phyloP scores from a whole-genome alignment of 495 filamentous ascomycete species.

The Penicillium crystallinum region DNA sequence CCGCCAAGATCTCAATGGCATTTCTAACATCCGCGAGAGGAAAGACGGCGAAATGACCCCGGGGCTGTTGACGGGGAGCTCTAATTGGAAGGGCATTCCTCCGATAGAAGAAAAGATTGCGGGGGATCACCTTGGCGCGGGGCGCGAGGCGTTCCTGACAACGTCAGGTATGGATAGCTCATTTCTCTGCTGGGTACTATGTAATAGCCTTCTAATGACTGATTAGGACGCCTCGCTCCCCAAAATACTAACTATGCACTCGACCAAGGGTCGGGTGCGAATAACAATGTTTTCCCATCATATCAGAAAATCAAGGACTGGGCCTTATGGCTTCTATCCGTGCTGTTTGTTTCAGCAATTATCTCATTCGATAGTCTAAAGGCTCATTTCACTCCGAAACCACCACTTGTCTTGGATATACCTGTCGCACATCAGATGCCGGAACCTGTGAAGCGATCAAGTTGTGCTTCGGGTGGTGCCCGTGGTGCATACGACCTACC shows the following conservation, averaged over 20 bases:
- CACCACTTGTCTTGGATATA: neutral
- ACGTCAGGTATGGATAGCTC: slow-evolving; percentile 23
- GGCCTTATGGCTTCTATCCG: slow-evolving; percentile 27
- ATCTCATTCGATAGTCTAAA: slow-evolving; percentile 18
- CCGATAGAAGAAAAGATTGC: slow-evolving; percentile 3
- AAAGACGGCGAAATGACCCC: slow-evolving; percentile 3
- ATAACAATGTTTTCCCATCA: slow-evolving; percentile 5
- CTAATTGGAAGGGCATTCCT: slow-evolving; percentile 9
- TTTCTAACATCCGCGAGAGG: slow-evolving; percentile 21
- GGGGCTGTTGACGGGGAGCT: neutral
- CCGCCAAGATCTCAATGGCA: slow-evolving; percentile 53
- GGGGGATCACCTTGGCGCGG: slow-evolving; percentile 1
- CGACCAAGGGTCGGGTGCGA: neutral
- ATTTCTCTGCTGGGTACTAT: neutral
- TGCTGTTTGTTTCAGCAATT: slow-evolving; percentile 20
- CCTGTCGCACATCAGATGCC: neutral
- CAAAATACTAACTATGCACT: neutral
- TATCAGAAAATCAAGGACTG: slow-evolving; percentile 20
- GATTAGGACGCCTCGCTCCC: slow-evolving; percentile 23
- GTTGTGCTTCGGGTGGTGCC: slow-evolving; percentile 25
- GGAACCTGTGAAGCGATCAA: slow-evolving; percentile 15
- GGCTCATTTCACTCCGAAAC: slow-evolving; percentile 6
- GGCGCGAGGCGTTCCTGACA: slow-evolving; percentile 26
- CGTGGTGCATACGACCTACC: slow-evolving; percentile 48
- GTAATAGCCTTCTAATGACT: neutral